Conservation (phyloP, 257 asterid genomes). For the Ophiorrhiza pumila region DNA sequence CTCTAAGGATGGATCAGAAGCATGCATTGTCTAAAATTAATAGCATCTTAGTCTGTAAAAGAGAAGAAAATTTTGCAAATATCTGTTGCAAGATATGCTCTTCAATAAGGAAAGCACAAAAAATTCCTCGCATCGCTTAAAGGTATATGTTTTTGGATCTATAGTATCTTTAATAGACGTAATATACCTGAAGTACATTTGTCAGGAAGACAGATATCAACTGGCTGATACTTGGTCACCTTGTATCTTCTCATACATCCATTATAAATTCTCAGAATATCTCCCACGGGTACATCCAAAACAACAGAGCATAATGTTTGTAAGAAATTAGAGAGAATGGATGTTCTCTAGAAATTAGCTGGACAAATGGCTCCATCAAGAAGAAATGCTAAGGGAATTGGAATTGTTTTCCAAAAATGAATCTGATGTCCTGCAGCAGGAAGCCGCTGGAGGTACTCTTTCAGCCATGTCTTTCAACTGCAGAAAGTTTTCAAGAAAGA, state of each 20-base stretch:
- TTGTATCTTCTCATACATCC: background rate
- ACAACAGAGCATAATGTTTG: background rate
- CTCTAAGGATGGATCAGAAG: background rate
- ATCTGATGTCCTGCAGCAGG: slow-evolving; percentile 41
- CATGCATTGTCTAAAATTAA: background rate
- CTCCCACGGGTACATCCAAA: background rate
- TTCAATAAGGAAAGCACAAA: background rate
- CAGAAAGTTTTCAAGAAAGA: slow-evolving; percentile 12
- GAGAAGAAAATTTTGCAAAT: background rate
- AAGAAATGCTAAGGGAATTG: slow-evolving; percentile 36
- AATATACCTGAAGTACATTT: background rate
- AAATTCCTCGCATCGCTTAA: background rate
- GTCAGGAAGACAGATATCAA: background rate
- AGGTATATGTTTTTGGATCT: background rate
- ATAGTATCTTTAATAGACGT: background rate
- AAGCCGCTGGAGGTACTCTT: slow-evolving; percentile 36
- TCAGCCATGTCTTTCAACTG: slow-evolving; percentile 58
- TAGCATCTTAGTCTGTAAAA: background rate
- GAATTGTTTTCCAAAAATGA: slow-evolving; percentile 36
- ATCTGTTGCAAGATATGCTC: background rate
- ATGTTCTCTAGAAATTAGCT: background rate
- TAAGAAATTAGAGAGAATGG: background rate
- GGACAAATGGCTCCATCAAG: slow-evolving; percentile 31
- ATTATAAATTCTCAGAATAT: background rate
- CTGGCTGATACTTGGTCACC: background rate